Evolutionary conservation across 1,284 basidiomycete species (phyloP).

Genomic region (Malassezia cuniculi): DNA sequence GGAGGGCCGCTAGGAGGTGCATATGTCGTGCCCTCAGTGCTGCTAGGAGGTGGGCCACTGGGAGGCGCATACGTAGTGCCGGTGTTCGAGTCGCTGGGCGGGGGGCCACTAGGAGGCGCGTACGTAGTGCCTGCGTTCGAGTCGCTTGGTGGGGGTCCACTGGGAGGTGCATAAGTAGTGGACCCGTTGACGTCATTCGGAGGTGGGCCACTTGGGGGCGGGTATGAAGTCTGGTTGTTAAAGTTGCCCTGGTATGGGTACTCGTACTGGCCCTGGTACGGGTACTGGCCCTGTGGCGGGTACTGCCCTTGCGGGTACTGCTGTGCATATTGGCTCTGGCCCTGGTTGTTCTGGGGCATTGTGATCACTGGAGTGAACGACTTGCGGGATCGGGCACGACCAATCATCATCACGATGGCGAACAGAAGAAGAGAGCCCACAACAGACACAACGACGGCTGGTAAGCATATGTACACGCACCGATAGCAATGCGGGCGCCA

Average conservation of each 20-base stretch:
- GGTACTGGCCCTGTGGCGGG: conserved; percentile 1
- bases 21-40: too few relatives aligned
- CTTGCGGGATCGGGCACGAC: neutral
- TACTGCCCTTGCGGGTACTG: neutral
- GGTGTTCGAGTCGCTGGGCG: neutral
- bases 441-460: neutral
- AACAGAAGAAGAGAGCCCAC: conserved; percentile 5
- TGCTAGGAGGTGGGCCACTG: too few relatives aligned
- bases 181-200: too few relatives aligned
- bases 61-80: too few relatives aligned
- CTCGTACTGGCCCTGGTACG: neutral
- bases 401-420: conserved; percentile 2
- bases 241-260: conserved; percentile 1
- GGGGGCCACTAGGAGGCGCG: conserved; percentile 3
- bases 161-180: too few relatives aligned
- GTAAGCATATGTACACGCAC: neutral
- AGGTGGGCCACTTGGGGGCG: too few relatives aligned
- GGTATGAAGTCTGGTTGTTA: neutral
- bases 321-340: conserved; percentile 1
- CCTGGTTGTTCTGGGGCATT: neutral
- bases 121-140: too few relatives aligned
- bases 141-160: too few relatives aligned
- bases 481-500: conserved; percentile 7
- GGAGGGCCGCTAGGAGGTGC: too few relatives aligned
- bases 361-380: neutral